A percentile compares a stretch with the other conserved stretches of the same genome.
phyloP scores from a whole-genome alignment of 2,329 filamentous ascomycete species.

The Thelonectria rubi region DNA sequence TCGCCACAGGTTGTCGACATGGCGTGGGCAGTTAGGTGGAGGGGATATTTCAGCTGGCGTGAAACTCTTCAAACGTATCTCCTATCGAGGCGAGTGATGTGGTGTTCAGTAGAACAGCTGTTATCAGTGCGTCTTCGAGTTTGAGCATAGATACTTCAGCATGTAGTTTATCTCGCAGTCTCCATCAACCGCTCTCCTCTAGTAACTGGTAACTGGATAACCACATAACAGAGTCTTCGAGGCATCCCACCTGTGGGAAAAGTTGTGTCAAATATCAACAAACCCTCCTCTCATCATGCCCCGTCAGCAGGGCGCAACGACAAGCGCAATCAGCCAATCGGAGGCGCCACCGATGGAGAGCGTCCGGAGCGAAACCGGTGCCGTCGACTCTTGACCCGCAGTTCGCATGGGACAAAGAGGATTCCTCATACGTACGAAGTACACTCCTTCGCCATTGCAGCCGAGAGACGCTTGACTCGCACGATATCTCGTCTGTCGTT shows the following conservation, averaged over 20 bases:
- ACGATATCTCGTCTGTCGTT: too few relatives aligned
- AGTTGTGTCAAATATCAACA: neutral
- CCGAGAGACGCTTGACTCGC: too few relatives aligned
- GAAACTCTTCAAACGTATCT: neutral
- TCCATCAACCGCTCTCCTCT: too few relatives aligned
- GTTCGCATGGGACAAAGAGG: neutral
- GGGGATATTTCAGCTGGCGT: neutral
- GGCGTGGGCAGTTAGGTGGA: neutral
- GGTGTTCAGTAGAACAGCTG: neutral
- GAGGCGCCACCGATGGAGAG: neutral
- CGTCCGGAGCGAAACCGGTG: slow-evolving; percentile 8
- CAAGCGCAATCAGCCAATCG: slow-evolving; percentile 20
- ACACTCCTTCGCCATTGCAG: neutral
- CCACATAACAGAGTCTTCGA: too few relatives aligned
- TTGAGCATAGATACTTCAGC: neutral
- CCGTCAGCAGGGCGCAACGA: slow-evolving; percentile 25
- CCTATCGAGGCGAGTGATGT: neutral
- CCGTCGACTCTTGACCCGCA: neutral
- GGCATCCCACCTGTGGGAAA: neutral
- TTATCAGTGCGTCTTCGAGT: neutral
- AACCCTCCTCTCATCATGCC: slow-evolving; percentile 5
- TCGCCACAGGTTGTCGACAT: neutral
- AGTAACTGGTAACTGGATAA: too few relatives aligned
- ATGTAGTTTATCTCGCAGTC: too few relatives aligned
- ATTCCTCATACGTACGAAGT: neutral